These are phyloP conservation scores for Panaeolus cyanescens DNA, from an alignment of 768 basidiomycete species.

Conservation along the genomic window DNA sequence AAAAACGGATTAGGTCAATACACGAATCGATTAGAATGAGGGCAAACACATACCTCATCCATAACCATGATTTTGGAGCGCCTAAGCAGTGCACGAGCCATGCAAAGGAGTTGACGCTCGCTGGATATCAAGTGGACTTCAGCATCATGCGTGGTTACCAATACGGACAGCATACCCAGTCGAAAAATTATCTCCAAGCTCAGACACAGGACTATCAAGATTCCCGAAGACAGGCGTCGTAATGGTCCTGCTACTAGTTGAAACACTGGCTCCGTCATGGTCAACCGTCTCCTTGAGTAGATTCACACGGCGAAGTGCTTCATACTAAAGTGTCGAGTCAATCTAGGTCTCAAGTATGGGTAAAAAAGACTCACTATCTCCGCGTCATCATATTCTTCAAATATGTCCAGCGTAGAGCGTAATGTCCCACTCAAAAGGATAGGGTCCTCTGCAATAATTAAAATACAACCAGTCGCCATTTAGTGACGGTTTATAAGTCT, in stretches of 20 bases:
- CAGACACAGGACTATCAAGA: constrained; percentile 62
- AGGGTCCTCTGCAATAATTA: constrained; percentile 84
- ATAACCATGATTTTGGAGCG: constrained; percentile 76
- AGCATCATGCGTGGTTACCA: no score
- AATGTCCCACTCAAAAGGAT: constrained; percentile 84
- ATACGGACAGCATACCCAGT: constrained; percentile 45
- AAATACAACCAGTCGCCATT: no score
- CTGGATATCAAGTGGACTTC: no score
- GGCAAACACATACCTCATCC: constrained; percentile 65
- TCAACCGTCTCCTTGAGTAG: constrained; percentile 3
- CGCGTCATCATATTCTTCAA: constrained; percentile 81
- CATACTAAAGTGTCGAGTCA: constrained; percentile 7
- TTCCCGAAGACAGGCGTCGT: constrained; percentile 15
- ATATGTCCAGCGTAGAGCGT: constrained; percentile 82
- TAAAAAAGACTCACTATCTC: constrained; percentile 61
- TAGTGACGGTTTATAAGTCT: not conserved
- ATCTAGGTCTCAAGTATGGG: not conserved
- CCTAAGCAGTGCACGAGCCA: constrained; percentile 82
- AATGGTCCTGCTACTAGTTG: not conserved
- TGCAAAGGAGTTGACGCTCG: constrained; percentile 82
- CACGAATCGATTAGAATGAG: not conserved
- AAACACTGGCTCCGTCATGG: not conserved
- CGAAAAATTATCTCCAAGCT: constrained; percentile 80
- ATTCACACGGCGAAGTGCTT: constrained; percentile 18
- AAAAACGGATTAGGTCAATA: not conserved